Base-by-base conservation (phyloP, 164 flowering plant species). In the Buxus sempervirens region DNA sequence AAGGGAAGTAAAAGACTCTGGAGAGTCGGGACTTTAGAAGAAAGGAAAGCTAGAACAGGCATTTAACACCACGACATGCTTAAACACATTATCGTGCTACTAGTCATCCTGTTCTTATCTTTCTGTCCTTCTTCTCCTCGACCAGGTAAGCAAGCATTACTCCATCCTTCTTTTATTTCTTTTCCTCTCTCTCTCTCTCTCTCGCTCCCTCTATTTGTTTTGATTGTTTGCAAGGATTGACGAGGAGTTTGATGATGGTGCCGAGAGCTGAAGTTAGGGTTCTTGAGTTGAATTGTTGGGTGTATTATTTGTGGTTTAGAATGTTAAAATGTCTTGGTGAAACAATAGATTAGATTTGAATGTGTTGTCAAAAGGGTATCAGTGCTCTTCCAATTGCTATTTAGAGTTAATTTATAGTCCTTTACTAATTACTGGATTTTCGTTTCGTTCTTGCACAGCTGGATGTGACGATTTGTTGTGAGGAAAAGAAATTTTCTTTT, bases 41-140 rank as follows among this genome's bases (percentile, higher is more conserved):
- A 59, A 24, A 51, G 21, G 26, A 58, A 19, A 41, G 28, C 16
- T 27, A 22, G 15, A 38, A 15, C 54, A 58, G 38, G 16, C 45
- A 54, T 51, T 60, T 14, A 63, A 58, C 56, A 41, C 70, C 19
- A 65, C 64, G 57, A 79, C n/a, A n/a, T 79, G 84, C 62, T 58
- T 24, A 58, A 70, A 41, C 51, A 67, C 54, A 48, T 64, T 55
- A 65, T 75, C 23, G 62, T 63, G 26, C 73, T 77, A 67, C 65
- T 81, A 27, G 65, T 79, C 55, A 18, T 67, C 21, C 48, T 78
- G 54, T 70, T 68, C 64, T 72, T 66, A 22, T 54, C 62, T 68
- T 66, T 76, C 60, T 56, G 64, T 63, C 51, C 66, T 59, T 62
- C 76, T 71, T 60, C 72, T 24, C 72, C 87, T 75, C 70, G 76